Evolutionary conservation across 352 stramenopile species (phyloP), one percentile per base, ranked within the genome.

Genomic region (Thraustochytrium striatum): DNA sequence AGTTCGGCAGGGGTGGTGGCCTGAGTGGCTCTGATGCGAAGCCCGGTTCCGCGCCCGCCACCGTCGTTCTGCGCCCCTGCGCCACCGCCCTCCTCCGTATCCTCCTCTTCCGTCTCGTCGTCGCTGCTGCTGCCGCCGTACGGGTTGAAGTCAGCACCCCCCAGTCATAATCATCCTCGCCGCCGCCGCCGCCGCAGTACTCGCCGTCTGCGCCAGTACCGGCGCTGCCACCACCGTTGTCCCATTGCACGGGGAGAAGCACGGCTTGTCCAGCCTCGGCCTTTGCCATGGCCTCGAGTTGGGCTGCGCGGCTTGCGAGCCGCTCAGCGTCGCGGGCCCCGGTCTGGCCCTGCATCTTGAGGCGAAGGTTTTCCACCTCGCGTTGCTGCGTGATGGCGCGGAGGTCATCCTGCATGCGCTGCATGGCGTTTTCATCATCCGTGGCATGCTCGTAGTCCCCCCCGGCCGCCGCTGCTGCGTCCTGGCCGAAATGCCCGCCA

Each of bases 311-410:
- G 5, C 41, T 35, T 7, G 65, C 65, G 8, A 75, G 52, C 16
- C 52, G 44, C 9, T 75, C 52, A 13, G 44, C 35, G n/a, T 62
- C 28, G 32, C 65, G 44, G 30, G 50, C 39, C 11, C 52, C 25
- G 28, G 65, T 2, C 30, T 19, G 32, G 11, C 19, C 16, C 25
- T 75, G 30, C 33, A 75, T 30, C 16, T 38, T 7, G 7, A 28
- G 25, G 9, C 52, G 44, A 30, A 75, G 61, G 39, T 30, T 21
- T 19, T 61, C 65, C 11, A 75, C 41, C 50, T 75, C 65, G 39
- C 65, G 39, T 32, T 75, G 44, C 36, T 75, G 65, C 52, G 65
- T 75, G 50, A 75, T 75, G 39, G 41, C 30, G 13, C 36, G 9
- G 0, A 75, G 47, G 16, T 68, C 30, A 11, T 30, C 65, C 35